Evolutionary conservation across 2,329 filamentous ascomycete species (phyloP).

Genomic region (Colletotrichum tabaci): DNA sequence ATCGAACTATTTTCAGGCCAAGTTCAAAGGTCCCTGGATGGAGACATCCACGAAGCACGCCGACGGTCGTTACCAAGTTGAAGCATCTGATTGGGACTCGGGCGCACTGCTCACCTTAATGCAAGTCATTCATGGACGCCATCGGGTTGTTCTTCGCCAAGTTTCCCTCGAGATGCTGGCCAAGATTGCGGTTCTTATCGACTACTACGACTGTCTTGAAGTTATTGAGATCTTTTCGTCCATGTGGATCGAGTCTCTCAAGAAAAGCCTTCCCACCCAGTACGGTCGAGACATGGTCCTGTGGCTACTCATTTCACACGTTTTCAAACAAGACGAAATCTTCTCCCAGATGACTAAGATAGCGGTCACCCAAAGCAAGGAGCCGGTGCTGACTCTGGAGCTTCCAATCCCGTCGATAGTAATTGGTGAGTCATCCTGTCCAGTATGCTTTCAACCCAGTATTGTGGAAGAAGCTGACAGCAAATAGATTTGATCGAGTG

Average conservation of each 20-base stretch:
- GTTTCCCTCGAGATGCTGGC: slow-evolving; percentile 46
- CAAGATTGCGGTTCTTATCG: slow-evolving; percentile 47
- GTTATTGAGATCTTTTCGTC: slow-evolving; percentile 37
- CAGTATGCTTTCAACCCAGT: too few species aligned
- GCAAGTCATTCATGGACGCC: slow-evolving; percentile 48
- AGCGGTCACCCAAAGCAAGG: slow-evolving; percentile 25
- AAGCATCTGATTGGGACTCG: slow-evolving; percentile 46
- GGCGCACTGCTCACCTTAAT: slow-evolving; percentile 49
- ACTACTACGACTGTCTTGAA: slow-evolving; percentile 50
- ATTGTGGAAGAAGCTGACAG: too few species aligned
- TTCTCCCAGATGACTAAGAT: slow-evolving; percentile 37
- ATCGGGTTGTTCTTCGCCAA: slow-evolving; percentile 33
- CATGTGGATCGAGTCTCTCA: slow-evolving; percentile 39
- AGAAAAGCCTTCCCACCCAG: not conserved
- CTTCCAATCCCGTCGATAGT: slow-evolving; percentile 1
- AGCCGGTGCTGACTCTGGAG: not conserved
- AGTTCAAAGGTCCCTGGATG: slow-evolving; percentile 36
- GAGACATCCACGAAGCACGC: slow-evolving; percentile 2
- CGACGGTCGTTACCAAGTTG: slow-evolving; percentile 13
- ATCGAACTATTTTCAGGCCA: slow-evolving; percentile 39
- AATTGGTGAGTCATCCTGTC: not conserved
- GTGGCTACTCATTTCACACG: slow-evolving; percentile 39
- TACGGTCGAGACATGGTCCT: slow-evolving; percentile 34
- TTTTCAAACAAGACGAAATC: slow-evolving; percentile 19
- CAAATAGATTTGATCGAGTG: not conserved